phyloP scores from a whole-genome alignment of 2,329 filamentous ascomycete species.

The Remersonia thermophila region DNA sequence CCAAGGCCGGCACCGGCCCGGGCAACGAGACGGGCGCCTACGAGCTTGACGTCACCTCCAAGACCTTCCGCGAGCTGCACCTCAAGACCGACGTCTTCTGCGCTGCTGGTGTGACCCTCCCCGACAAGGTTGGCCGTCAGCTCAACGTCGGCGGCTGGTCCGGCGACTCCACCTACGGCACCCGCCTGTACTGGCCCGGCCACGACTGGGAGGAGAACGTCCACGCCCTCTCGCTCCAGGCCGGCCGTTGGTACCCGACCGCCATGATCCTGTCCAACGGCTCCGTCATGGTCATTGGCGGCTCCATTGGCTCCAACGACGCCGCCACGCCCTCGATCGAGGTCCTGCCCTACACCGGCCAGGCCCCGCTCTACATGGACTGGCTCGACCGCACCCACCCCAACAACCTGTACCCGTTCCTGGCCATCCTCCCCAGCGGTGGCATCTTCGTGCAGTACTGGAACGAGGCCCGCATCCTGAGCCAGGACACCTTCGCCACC shows the following conservation, averaged over 20 bases:
- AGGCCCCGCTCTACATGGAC: conserved; percentile 32
- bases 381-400: conserved; percentile 44
- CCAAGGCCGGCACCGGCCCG: conserved; percentile 42
- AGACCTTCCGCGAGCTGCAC: conserved; percentile 41
- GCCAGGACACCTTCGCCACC: conserved; percentile 38
- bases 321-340: conserved; percentile 39
- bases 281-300: conserved; percentile 42
- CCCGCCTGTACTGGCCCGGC: conserved; percentile 45
- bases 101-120: conserved; percentile 42
- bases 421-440: conserved; percentile 39
- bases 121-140: conserved; percentile 45
- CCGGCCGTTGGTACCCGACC: conserved; percentile 42
- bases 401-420: conserved; percentile 47
- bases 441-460: conserved; percentile 46
- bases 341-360: conserved; percentile 36
- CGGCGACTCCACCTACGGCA: conserved; percentile 37
- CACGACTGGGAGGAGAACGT: conserved; percentile 45
- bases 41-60: conserved; percentile 38
- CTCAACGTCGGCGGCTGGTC: conserved; percentile 48
- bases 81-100: conserved; percentile 48
- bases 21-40: conserved; percentile 46
- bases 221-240: conserved; percentile 32
- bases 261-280: conserved; percentile 43
- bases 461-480: conserved; percentile 45
- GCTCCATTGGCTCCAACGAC: conserved; percentile 40